Evolutionary conservation across 148 eudicot genomes (phyloP).

Genomic region (Oxyria digyna): DNA sequence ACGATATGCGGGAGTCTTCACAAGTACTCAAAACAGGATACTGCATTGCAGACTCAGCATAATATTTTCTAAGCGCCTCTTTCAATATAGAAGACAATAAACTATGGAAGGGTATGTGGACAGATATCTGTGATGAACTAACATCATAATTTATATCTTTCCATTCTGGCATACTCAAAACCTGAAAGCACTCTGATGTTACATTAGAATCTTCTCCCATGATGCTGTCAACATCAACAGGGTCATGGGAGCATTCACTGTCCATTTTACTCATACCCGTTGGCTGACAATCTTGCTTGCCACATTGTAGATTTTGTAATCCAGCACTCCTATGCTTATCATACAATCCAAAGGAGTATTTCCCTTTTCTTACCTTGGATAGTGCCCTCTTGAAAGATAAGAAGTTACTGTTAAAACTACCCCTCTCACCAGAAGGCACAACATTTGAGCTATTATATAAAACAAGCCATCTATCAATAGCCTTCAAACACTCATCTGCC

Average conservation of each 20-base stretch:
- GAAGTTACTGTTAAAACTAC: conserved; percentile 28
- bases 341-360: conserved; percentile 23
- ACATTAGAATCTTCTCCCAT: conserved; percentile 36
- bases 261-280: conserved; percentile 21
- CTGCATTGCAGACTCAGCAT: conserved; percentile 30
- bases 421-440: conserved; percentile 23
- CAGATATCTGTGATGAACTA: conserved; percentile 68
- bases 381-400: conserved; percentile 53
- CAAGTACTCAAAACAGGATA: conserved; percentile 14
- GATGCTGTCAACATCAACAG: conserved; percentile 22
- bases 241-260: conserved; percentile 2
- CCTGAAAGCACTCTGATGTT: conserved; percentile 35
- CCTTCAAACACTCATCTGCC: conserved; percentile 58
- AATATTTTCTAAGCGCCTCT: conserved; percentile 47
- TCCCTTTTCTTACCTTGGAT: conserved; percentile 39
- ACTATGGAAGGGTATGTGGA: conserved; percentile 81
- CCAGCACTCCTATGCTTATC: conserved; percentile 13
- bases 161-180: conserved; percentile 74
- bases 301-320: background rate
- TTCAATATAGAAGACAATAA: conserved; percentile 62
- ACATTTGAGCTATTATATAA: conserved; percentile 30
- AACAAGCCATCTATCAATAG: conserved; percentile 60
- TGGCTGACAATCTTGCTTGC: conserved; percentile 4
- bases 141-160: conserved; percentile 66
- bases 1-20: conserved; percentile 21